Conservation (phyloP, 352 stramenopile genomes). For the Phytopythium helicoides region DNA sequence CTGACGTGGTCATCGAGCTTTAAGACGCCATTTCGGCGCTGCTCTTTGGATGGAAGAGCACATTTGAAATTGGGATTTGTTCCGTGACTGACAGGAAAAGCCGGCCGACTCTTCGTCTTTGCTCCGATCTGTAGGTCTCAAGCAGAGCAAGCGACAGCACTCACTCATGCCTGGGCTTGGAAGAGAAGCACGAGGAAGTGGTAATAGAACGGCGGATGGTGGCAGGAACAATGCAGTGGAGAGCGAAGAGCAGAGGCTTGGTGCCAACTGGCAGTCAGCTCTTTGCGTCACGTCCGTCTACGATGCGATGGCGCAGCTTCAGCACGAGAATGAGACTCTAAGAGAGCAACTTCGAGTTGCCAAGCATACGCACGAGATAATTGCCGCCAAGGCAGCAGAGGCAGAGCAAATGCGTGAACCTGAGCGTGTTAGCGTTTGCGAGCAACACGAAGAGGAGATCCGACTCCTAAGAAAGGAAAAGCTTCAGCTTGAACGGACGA, state of each 20-base stretch:
- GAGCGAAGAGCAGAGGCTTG: constrained; percentile 14
- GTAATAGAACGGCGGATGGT: not conserved
- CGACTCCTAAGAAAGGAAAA: constrained; percentile 53
- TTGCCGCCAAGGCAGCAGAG: constrained; percentile 3
- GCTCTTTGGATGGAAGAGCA: too few relatives aligned
- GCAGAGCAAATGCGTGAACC: constrained; percentile 11
- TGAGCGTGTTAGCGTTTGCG: constrained; percentile 13
- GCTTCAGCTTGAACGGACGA: constrained; percentile 28
- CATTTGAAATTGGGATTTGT: too few relatives aligned
- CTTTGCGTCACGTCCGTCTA: constrained; percentile 77
- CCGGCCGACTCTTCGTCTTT: too few relatives aligned
- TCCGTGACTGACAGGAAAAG: too few relatives aligned
- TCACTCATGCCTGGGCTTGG: too few relatives aligned
- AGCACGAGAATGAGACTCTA: constrained; percentile 49
- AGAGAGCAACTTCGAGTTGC: constrained; percentile 32
- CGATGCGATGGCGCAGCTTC: constrained; percentile 63
- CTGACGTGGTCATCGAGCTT: too few relatives aligned
- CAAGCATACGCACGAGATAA: constrained; percentile 11
- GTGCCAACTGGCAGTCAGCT: constrained; percentile 65
- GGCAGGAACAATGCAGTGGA: not conserved
- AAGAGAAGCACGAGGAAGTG: too few relatives aligned
- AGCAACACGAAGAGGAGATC: constrained; percentile 41
- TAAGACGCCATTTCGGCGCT: too few relatives aligned
- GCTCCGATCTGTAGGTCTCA: too few relatives aligned
- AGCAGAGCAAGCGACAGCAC: too few relatives aligned